Base-by-base conservation (phyloP, 352 stramenopile species). In the Pythium phragmiticola region DNA sequence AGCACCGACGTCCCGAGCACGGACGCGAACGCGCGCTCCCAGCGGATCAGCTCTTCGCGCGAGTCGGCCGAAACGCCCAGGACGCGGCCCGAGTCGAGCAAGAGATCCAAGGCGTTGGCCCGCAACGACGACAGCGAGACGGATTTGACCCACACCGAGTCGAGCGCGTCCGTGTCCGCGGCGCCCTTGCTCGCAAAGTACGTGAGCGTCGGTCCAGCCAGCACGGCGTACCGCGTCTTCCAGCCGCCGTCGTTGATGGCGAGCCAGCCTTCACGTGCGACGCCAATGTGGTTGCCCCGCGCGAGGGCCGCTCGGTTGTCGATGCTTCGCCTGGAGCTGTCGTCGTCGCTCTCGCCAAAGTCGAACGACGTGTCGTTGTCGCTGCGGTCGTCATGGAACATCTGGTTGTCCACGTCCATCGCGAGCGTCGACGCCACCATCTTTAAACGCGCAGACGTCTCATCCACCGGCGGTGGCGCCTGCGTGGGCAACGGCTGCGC, bases 221-320 rank as follows among this genome's bases (percentile, higher is more conserved):
- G 69, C 55, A 72, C 67, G 39, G 83, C 75, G 65, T 79, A 92
- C 16, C 80, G 56, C 30, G 77, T 78, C 52, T 85, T 86, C 83
- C 81, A 91, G 36, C 52, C 76, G 41, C 59, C 58, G 11, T 67
- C 63, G 41, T 54, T 53, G 5, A 72, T 46, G 1, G 36, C 39
- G 19, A 68, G 58, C 65, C 65, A 72, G 23, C 54, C 65, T 72
- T 72, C 59, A 3, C 48, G 58, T 7, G 50, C 42, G 6, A 65
- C 57, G 43, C 42, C 43, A 42, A 57, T 60, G 23, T 60, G 63
- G 48, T 57, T 53, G 37, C 61, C 61, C 52, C 54, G 16, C 4
- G 61, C 45, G 17, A 68, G 41, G 21, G 52, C 54, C 1, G 43
- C 45, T 1, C 28, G 26, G 5, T 41, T 12, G 28, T 58, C 26